A percentile compares a stretch with the other conserved stretches of the same genome.
Evolutionary conservation across 257 asterid species (phyloP).

Genomic region (Echites panduratus): DNA sequence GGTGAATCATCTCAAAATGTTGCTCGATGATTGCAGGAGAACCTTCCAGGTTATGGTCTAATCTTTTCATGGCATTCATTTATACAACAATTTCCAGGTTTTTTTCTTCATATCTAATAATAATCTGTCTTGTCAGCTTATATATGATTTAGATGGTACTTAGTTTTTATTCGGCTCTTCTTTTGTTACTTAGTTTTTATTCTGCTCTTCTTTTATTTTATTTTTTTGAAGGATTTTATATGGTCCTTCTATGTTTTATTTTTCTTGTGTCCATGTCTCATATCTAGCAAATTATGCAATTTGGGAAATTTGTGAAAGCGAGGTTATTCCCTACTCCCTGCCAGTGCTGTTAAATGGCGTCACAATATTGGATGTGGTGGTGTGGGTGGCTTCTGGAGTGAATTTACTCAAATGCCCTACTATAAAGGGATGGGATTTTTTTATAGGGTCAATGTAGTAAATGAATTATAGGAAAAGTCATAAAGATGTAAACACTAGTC

Average conservation of each 20-base stretch:
- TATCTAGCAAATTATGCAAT: neutral
- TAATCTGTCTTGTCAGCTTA: neutral
- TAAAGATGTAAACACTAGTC: too few species aligned
- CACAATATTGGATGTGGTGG: too few species aligned
- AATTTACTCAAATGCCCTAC: too few species aligned
- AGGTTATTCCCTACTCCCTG: neutral
- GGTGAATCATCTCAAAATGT: conserved; percentile 82
- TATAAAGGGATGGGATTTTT: too few species aligned
- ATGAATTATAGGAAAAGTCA: too few species aligned
- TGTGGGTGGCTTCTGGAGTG: too few species aligned
- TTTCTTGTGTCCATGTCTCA: too few species aligned
- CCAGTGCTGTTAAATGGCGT: too few species aligned
- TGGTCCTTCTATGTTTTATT: too few species aligned
- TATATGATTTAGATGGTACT: neutral
- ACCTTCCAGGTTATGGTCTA: conserved; percentile 59
- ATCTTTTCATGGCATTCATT: neutral
- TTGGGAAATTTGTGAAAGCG: neutral
- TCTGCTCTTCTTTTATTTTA: neutral
- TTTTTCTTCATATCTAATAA: neutral
- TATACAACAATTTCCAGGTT: neutral
- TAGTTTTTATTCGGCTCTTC: neutral
- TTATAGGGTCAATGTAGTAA: too few species aligned
- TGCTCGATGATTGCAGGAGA: conserved; percentile 92
- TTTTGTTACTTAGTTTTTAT: neutral
- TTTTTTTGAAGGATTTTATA: too few species aligned